phyloP scores from a whole-genome alignment of 1,139 yeast species.

The Sugiyamaella xylanicola region DNA sequence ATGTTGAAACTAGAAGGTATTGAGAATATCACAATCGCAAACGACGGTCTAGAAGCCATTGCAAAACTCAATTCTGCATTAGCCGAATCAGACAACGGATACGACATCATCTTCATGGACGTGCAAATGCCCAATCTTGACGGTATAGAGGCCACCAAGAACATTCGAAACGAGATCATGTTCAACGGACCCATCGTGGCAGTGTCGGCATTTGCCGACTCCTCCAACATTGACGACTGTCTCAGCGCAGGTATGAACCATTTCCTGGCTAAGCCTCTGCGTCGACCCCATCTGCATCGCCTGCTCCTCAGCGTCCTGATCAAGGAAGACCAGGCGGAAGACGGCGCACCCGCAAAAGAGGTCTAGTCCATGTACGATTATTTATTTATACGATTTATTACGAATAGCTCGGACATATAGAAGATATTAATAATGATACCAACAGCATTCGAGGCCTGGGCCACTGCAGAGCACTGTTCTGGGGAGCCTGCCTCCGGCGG shows the following conservation, averaged over 20 bases:
- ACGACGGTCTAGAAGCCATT: conserved; percentile 90
- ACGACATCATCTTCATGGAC: conserved; percentile 87
- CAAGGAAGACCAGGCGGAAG: conserved; percentile 14
- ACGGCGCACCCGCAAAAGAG: neutral
- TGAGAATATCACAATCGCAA: conserved; percentile 69
- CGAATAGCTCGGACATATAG: neutral
- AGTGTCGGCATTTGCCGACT: conserved; percentile 92
- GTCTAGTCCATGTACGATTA: neutral
- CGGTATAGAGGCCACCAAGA: conserved; percentile 78
- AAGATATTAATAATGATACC: no score
- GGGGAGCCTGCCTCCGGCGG: neutral
- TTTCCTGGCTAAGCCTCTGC: conserved; percentile 76
- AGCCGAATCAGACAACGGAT: conserved; percentile 47
- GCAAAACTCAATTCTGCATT: conserved; percentile 49
- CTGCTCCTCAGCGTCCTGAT: conserved; percentile 27
- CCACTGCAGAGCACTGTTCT: no score
- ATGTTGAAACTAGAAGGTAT: conserved; percentile 89
- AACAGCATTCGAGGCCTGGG: neutral
- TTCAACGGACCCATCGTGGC: conserved; percentile 82
- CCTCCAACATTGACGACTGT: conserved; percentile 83
- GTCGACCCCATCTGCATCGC: conserved; percentile 34
- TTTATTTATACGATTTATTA: neutral
- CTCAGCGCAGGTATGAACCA: conserved; percentile 86
- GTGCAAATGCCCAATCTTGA: conserved; percentile 96
- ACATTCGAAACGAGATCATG: conserved; percentile 62